Base-by-base conservation (phyloP, 2,329 filamentous ascomycete species). In the Calonectria crousiana region DNA sequence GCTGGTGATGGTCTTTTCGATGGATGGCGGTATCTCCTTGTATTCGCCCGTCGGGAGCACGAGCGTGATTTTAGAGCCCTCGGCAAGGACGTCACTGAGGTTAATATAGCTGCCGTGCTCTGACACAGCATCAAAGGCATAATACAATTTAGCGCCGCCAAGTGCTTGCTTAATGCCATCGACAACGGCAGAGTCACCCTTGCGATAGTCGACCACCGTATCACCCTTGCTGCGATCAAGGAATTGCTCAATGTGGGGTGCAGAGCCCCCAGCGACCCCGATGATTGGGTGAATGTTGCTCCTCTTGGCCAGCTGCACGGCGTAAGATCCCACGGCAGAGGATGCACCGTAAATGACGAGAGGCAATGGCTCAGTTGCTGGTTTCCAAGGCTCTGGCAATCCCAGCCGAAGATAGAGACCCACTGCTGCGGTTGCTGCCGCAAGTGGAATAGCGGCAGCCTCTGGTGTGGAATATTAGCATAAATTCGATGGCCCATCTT, bases 281-380 rank as follows among this genome's bases (percentile, higher is more conserved):
- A 62, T 62, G 14, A 62, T 62, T 62, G 56, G 56, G 23, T 62
- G 56, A 11, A 62, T 62, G 18, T 62, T 62, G 34, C 56, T 62
- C 36, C 5, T 62, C 23, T 18, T 14, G 16, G 56, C 56, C 3
- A 62, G 16, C 8, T 62, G 36, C 13, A 62, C 6, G 5, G 56
- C 56, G 26, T 62, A 62, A 10, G 56, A 62, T 5, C 56, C 56
- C 10, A 62, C 56, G 1, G 56, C 56, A 30, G 56, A 62, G 10
- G 56, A 62, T 5, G 56, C 56, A 11, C 56, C 56, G 10, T 62
- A 62, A 20, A 62, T 62, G 2, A 62, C 56, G 6, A 62, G 56
- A 3, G 56, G 56, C 2, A 62, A n/a, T 11, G 56, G 32, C 23
- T 62, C 6, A 18, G n/a, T 30, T 13, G 56, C 56, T 20, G 56